A percentile compares a stretch with the other conserved stretches of the same genome.
These are phyloP conservation scores for Talaromyces borbonicus DNA, from an alignment of 495 filamentous ascomycete genomes.

Conservation along the genomic window DNA sequence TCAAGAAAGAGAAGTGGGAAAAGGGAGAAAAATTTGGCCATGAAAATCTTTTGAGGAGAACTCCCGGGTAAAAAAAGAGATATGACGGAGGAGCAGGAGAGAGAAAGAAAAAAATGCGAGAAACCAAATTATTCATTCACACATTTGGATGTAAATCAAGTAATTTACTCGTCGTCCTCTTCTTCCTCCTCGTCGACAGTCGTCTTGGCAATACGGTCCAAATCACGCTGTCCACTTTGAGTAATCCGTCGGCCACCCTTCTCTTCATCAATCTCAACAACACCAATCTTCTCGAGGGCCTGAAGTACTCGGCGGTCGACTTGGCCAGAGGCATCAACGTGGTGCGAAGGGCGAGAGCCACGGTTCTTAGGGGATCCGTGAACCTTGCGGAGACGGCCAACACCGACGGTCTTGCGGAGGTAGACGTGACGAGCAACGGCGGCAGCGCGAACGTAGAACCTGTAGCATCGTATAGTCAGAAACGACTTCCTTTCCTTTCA, in stretches of 20 bases:
- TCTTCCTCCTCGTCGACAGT: constrained; percentile 44
- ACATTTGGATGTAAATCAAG: constrained; percentile 29
- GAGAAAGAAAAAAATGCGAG: constrained; percentile 13
- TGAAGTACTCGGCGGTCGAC: constrained; percentile 96
- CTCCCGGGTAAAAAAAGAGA: too few species aligned
- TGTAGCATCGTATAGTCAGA: constrained; percentile 14
- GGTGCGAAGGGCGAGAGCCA: constrained; percentile 79
- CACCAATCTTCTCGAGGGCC: constrained; percentile 96
- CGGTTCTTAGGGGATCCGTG: constrained; percentile 97
- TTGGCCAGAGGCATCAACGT: constrained; percentile 88
- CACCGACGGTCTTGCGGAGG: constrained; percentile 97
- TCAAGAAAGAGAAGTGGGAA: constrained; percentile 2
- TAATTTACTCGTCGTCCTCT: constrained; percentile 42
- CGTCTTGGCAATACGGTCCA: constrained; percentile 71
- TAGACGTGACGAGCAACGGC: constrained; percentile 96
- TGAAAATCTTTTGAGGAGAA: constrained; percentile 6
- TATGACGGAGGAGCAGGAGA: background rate
- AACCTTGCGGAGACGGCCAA: constrained; percentile 82
- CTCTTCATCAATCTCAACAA: constrained; percentile 91
- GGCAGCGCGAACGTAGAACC: constrained; percentile 96
- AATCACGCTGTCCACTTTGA: constrained; percentile 93
- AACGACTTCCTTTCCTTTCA: background rate
- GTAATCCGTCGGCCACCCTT: constrained; percentile 96
- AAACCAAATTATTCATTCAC: constrained; percentile 22
- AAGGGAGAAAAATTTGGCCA: constrained; percentile 5